Evolutionary conservation across 495 filamentous ascomycete genomes (phyloP), one percentile per base, ranked within the genome.

Genomic region (Penicillium parvum): DNA sequence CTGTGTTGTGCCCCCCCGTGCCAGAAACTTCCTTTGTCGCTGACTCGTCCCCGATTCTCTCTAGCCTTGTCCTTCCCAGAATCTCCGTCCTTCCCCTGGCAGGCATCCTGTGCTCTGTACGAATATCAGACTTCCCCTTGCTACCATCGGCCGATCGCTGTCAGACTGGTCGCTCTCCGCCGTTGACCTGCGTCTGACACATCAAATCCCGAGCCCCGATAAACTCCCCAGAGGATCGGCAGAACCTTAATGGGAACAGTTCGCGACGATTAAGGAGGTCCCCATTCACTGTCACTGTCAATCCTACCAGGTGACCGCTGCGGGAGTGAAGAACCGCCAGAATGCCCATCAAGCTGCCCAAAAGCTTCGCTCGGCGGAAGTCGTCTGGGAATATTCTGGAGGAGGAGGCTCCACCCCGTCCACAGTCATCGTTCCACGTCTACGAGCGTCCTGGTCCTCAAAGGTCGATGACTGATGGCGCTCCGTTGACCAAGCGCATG

Each of bases 321-420:
- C n/a, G n/a, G n/a, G n/a, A n/a, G n/a, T n/a, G n/a, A 33, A 22
- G 23, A 37, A n/a, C 33, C 42, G 33, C 47, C 32, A 45, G 50
- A 36, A 85, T 85, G 80, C 82, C 82, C 64, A 85, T 83, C 64
- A 83, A 83, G 68, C 69, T 84, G 41, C 78, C 78, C 38, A 85
- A 81, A 57, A 61, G 65, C 45, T 84, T 85, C 50, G 65, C 71
- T 50, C 75, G 82, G 53, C 76, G 82, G 45, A 86, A 84, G 66
- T 86, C 82, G 52, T 73, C 78, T 50, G 79, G 75, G 23, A 84
- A 82, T 63, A 71, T 67, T 36, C 61, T 84, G 25, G 82, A 84
- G 42, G 79, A 80, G 21, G 61, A 64, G 20, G 64, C 76, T 43
- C 63, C 69, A 15, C 58, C 60, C n/a, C n/a, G n/a, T 15, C 65